Evolutionary conservation across 148 eudicot genomes (phyloP).

Genomic region (Arctostaphylos glauca): DNA sequence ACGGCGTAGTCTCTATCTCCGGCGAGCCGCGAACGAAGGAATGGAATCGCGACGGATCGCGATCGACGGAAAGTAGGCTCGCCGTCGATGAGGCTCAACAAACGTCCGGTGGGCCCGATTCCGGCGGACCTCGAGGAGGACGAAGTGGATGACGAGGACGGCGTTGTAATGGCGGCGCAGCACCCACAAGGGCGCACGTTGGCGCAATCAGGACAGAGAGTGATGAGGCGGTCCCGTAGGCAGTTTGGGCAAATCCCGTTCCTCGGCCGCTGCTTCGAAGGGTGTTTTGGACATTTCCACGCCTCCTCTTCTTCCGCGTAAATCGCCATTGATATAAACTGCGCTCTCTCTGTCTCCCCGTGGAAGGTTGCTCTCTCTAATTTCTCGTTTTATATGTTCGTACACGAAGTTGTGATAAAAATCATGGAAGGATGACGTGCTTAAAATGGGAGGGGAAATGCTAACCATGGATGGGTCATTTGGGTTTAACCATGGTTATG

Average conservation of each 20-base stretch:
- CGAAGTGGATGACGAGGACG: conserved; percentile 39
- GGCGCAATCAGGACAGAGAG: conserved; percentile 71
- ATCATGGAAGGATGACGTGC: neutral
- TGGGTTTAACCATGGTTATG: neutral
- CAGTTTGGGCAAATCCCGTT: conserved; percentile 59
- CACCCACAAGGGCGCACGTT: conserved; percentile 51
- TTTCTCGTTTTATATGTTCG: neutral
- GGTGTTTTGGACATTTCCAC: conserved; percentile 66
- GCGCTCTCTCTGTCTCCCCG: too few species aligned
- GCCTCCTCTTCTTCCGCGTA: conserved; percentile 56
- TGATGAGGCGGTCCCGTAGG: conserved; percentile 56
- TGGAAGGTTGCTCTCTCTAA: neutral
- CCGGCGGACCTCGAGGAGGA: conserved; percentile 11
- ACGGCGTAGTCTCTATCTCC: neutral
- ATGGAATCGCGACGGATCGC: conserved; percentile 47
- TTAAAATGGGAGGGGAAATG: neutral
- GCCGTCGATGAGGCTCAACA: conserved; percentile 37
- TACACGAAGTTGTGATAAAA: neutral
- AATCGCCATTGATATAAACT: conserved; percentile 42
- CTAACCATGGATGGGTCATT: conserved; percentile 4
- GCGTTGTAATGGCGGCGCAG: conserved; percentile 27
- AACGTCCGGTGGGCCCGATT: conserved; percentile 16
- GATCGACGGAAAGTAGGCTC: conserved; percentile 61
- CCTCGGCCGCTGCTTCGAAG: conserved; percentile 49
- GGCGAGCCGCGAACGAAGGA: conserved; percentile 35